Percentiles rank a stretch among this genome's conserved stretches.
Evolutionary conservation across 441 rosid species (phyloP).

Genomic region (Eutrema salsugineum): DNA sequence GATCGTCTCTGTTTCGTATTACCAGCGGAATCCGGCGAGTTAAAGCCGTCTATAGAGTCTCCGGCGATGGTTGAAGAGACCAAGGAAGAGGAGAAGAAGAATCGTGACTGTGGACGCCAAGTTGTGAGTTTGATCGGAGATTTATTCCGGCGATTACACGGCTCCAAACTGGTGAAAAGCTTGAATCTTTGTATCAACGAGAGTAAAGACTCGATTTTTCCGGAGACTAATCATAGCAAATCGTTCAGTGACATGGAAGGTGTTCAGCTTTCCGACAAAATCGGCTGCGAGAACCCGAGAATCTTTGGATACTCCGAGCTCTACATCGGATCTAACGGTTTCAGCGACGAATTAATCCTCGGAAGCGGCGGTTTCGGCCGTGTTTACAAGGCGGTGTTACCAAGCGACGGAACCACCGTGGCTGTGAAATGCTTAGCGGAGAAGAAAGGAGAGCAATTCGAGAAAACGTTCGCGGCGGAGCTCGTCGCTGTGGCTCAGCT

Average conservation of each 20-base stretch:
- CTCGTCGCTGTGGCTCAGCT: constrained; percentile 89
- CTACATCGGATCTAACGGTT: constrained; percentile 85
- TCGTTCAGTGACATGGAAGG: constrained; percentile 75
- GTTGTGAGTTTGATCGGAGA: constrained; percentile 37
- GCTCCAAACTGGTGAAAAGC: constrained; percentile 39
- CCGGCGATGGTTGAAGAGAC: constrained; percentile 20
- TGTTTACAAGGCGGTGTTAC: constrained; percentile 74
- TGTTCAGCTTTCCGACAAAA: constrained; percentile 62
- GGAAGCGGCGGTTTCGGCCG: constrained; percentile 94
- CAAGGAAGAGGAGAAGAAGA: not conserved
- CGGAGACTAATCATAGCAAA: constrained; percentile 10
- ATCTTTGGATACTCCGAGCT: constrained; percentile 90
- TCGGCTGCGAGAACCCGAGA: constrained; percentile 74
- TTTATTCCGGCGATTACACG: constrained; percentile 37
- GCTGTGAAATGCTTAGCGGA: constrained; percentile 92
- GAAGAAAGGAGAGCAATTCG: constrained; percentile 86
- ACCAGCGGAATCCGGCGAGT: constrained; percentile 52
- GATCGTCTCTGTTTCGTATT: constrained; percentile 59
- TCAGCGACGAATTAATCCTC: constrained; percentile 58
- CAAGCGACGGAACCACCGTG: constrained; percentile 80
- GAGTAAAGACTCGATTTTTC: not conserved
- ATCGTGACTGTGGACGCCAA: constrained; percentile 49
- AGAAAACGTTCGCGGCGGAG: constrained; percentile 91
- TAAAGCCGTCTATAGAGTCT: constrained; percentile 21
- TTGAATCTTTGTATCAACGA: constrained; percentile 32